phyloP scores from a whole-genome alignment of 1,284 basidiomycete species.

The Sphagnurus paluster region DNA sequence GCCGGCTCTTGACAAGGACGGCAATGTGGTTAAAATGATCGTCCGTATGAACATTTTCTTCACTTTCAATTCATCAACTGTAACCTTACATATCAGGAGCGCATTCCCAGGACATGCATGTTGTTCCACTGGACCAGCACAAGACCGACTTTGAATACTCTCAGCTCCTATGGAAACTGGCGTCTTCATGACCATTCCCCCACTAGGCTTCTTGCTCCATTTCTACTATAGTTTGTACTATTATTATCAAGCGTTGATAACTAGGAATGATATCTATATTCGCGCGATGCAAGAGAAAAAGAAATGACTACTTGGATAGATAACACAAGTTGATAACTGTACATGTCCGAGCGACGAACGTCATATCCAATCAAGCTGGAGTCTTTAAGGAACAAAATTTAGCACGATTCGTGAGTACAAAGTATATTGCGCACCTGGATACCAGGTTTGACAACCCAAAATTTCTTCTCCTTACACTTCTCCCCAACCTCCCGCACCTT shows the following conservation, averaged over 20 bases:
- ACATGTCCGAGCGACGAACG: not conserved
- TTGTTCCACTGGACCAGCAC: conserved; percentile 33
- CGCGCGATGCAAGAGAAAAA: not conserved
- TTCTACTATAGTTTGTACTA: conserved; percentile 6
- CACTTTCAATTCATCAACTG: not conserved
- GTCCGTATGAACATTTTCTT: conserved; percentile 65
- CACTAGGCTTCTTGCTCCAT: not conserved
- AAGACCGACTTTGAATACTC: conserved; percentile 37
- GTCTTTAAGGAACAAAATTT: conserved; percentile 1
- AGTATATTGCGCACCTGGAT: conserved; percentile 22
- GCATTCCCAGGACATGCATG: conserved; percentile 62
- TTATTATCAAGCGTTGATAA: conserved; percentile 6
- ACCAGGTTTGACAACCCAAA: conserved; percentile 63
- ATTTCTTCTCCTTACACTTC: conserved; percentile 66
- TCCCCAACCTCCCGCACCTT: conserved; percentile 75
- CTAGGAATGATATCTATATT: conserved; percentile 8
- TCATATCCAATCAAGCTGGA: conserved; percentile 1
- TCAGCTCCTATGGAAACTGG: conserved; percentile 57
- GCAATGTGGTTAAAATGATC: conserved; percentile 57
- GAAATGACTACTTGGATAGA: not conserved
- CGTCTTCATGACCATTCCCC: conserved; percentile 41
- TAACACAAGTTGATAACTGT: conserved; percentile 6
- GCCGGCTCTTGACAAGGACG: conserved; percentile 55
- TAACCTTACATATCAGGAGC: conserved; percentile 40
- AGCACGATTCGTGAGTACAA: not conserved